Evolutionary conservation across 2,329 filamentous ascomycete species (phyloP), one percentile per base, ranked within the genome.

Genomic region (Colletotrichum sp.): DNA sequence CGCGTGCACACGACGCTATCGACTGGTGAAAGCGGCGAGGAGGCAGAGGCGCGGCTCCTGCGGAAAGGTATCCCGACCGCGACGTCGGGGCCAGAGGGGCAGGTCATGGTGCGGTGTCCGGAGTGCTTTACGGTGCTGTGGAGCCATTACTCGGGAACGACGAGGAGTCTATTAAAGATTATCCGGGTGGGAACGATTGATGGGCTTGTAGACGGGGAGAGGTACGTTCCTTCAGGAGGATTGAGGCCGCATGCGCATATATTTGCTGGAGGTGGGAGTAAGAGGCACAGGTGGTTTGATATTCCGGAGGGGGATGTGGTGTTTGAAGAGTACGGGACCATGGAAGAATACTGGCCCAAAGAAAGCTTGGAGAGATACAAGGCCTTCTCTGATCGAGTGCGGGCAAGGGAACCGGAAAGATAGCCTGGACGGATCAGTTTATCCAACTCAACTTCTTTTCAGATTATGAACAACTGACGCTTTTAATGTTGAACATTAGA

Each of bases 341-440:
- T 57, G 21, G 55, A 59, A 26, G 55, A 59, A 1, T 59, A 59
- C 21, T 59, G 55, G 55, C 55, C 55, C 4, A 59, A 59, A 1
- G 55, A 28, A 28, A 59, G 55, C 16, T 28, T 59, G 21, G 55
- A 59, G 4, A 59, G 55, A 59, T 59, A 59, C 24, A 59, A 18
- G 15, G 55, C 55, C 0, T 59, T 28, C 9, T 59, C 55, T 16
- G 55, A 59, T 4, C 44, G 18, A 52, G 10, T 21, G 6, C 3
- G n/a, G 10, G 6, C 44, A 21, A 4, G 12, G 10, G 6, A 21
- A 4, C 1, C 1, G 44, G 1, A 1, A 13, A 4, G 4, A 13
- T 49, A 21, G 10, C 13, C 13, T 34, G 2, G 4, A 16, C 8
- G 8, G 8, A 30, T 30, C 28, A 30, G 28, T 30, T 8, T 30